Base-by-base conservation (phyloP, 2,329 filamentous ascomycete species). In the Penicillium sp. region DNA sequence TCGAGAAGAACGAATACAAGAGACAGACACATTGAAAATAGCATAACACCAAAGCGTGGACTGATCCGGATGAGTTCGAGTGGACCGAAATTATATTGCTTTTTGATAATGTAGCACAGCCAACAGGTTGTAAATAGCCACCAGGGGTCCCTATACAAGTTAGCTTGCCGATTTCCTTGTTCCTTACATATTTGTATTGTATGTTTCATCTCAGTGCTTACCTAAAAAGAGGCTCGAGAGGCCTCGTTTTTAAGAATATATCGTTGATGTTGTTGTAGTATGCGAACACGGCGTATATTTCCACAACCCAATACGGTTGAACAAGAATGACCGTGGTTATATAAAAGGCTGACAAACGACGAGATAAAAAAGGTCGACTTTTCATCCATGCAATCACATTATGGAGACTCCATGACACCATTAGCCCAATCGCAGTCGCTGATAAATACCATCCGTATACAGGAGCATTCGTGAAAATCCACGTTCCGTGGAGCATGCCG, bases 341-440 rank as follows among this genome's bases (percentile, higher is more conserved):
- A 64, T 86, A 87, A 55, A 85, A 67, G 9, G 73, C 64, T 47
- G 79, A 83, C 28, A 78, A 76, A 7, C 73, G 70, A 28, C 70
- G 74, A 2, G 75, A 74, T 7, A 86, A 71, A 62, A 86, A 86
- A 0, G 84, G 84, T 53, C 78, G 80, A 60, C 82, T 84, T 69
- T 87, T 87, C 69, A 88, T 80, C 85, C 84, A 88, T 0, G 84
- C 79, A 58, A 88, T 83, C 59, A 87, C 76, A 60, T 87, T 88
- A 68, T 88, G 85, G 8, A 88, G 69, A 12, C 76, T 79, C 82
- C 83, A 87, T 3, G 82, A 85, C n/a, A 79, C 71, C 61, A 85
- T 85, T 23, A 88, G 77, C 18, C 82, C 77, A 7, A 86, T 80
- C 8, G 52, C 7, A 82, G 84, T 2, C 81, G 46, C 83, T 23